These are phyloP conservation scores for Erysiphe pulchra DNA, from an alignment of 2,329 filamentous ascomycete species.

Conservation along the genomic window DNA sequence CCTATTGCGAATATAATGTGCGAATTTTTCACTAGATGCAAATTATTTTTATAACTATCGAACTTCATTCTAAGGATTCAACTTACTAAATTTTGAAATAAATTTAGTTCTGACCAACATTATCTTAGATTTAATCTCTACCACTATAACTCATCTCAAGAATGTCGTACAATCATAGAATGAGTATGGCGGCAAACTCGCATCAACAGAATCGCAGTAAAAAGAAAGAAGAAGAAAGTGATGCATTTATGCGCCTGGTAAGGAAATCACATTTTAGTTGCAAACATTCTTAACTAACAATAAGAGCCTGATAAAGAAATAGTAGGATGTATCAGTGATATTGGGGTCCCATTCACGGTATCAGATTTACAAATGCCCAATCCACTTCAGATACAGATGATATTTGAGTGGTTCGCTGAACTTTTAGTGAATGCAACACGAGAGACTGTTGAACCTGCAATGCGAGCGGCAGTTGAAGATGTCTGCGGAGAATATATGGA, in stretches of 20 bases:
- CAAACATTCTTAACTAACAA: conserved; percentile 4
- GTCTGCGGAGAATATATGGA: conserved; percentile 66
- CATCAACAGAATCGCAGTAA: conserved; percentile 21
- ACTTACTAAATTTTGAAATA: too few relatives aligned
- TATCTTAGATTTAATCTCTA: too few relatives aligned
- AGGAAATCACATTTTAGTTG: conserved; percentile 5
- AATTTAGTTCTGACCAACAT: too few relatives aligned
- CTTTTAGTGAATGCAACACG: conserved; percentile 81
- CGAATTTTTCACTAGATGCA: too few relatives aligned
- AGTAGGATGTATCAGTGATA: conserved; percentile 88
- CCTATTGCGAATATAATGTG: too few relatives aligned
- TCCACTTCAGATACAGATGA: conserved; percentile 80
- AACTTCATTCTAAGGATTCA: too few relatives aligned
- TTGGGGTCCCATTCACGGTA: conserved; percentile 69
- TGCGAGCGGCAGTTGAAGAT: conserved; percentile 77
- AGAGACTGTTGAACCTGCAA: conserved; percentile 80
- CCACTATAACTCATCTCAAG: too few relatives aligned
- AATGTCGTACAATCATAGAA: conserved; percentile 25
- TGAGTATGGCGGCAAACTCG: conserved; percentile 23
- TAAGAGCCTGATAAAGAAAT: conserved; percentile 44
- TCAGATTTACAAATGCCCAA: conserved; percentile 85
- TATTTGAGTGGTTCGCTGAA: conserved; percentile 95
- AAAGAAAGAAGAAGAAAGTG: conserved; percentile 30
- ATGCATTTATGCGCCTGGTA: conserved; percentile 30
- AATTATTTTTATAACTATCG: too few relatives aligned